Percentiles rank a stretch among this genome's conserved stretches.
phyloP scores from a whole-genome alignment of 345 rosid species.

The Reutealis trisperma region DNA sequence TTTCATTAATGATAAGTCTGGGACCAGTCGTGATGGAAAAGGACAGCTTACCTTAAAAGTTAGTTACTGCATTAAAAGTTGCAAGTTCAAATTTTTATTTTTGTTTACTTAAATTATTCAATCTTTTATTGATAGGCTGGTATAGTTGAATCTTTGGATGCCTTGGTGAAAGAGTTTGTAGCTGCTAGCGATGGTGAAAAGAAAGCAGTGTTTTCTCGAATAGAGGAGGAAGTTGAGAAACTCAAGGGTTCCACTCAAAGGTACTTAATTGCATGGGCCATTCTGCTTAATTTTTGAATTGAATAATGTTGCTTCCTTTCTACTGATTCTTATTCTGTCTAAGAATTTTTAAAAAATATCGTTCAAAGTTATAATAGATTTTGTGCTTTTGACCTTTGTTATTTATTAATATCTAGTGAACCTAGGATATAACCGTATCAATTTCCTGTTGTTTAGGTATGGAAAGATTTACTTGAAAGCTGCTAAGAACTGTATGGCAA shows the following conservation, averaged over 20 bases:
- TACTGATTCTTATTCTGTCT: background rate
- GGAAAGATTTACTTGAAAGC: conserved; percentile 82
- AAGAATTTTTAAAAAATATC: background rate
- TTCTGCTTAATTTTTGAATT: background rate
- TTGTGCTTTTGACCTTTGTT: background rate
- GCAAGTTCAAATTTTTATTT: background rate
- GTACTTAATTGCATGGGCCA: conserved; percentile 32
- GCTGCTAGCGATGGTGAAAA: conserved; percentile 75
- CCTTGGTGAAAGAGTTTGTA: conserved; percentile 78
- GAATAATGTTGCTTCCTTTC: background rate
- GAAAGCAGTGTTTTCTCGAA: conserved; percentile 57
- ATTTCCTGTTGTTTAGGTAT: conserved; percentile 40
- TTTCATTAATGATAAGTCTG: conserved; percentile 81
- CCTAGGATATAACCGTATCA: background rate
- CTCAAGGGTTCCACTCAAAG: conserved; percentile 67
- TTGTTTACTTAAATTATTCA: background rate
- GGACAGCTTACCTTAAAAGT: conserved; percentile 87
- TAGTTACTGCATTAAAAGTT: conserved; percentile 2
- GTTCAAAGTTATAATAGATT: background rate
- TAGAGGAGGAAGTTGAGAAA: conserved; percentile 76
- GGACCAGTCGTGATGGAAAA: conserved; percentile 83
- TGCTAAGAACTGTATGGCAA: conserved; percentile 70
- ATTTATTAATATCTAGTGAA: conserved; percentile 2
- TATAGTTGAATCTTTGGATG: conserved; percentile 68
- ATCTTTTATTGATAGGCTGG: conserved; percentile 63